Conservation (phyloP, 1,284 basidiomycete species). For the Heterobasidion annosum region DNA sequence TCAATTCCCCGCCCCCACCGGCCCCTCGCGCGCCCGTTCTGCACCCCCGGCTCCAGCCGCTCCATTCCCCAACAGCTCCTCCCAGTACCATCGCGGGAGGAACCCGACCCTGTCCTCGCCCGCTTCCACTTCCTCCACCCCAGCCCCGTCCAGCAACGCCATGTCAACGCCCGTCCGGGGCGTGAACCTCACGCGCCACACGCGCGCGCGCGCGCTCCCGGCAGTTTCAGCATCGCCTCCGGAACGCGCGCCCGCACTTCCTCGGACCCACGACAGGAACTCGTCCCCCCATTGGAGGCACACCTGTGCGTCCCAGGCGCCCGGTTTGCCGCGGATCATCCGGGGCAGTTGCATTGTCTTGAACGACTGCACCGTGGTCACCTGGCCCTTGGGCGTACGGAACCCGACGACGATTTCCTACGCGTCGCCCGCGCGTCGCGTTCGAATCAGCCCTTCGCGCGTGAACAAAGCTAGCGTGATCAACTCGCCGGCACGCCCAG, state of each 20-base stretch:
- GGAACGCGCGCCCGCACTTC: background rate
- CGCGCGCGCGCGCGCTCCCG: slow-evolving; percentile 14
- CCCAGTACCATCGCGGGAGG: slow-evolving; percentile 63
- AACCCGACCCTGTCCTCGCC: slow-evolving; percentile 70
- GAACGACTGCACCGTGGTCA: slow-evolving; percentile 58
- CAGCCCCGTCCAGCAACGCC: slow-evolving; percentile 32
- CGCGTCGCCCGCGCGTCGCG: background rate
- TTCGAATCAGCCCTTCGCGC: background rate
- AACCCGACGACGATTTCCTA: slow-evolving; percentile 91
- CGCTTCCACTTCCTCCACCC: slow-evolving; percentile 46
- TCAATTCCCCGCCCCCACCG: no score
- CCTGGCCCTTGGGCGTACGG: slow-evolving; percentile 67
- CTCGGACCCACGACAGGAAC: slow-evolving; percentile 48
- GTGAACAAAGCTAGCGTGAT: slow-evolving; percentile 1
- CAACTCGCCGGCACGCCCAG: slow-evolving; percentile 77
- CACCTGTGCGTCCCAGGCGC: slow-evolving; percentile 70
- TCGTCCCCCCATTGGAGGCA: slow-evolving; percentile 69
- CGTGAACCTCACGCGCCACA: slow-evolving; percentile 64
- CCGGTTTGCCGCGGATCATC: slow-evolving; percentile 63
- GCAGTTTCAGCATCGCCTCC: background rate
- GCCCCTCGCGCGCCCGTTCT: background rate
- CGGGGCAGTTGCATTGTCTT: slow-evolving; percentile 67
- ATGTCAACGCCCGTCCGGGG: slow-evolving; percentile 45
- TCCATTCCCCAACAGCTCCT: slow-evolving; percentile 21
- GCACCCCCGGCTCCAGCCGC: no score